These are phyloP conservation scores for Teratosphaeria pseudoeucalypti DNA, from an alignment of 2,329 filamentous ascomycete species.

Conservation along the genomic window DNA sequence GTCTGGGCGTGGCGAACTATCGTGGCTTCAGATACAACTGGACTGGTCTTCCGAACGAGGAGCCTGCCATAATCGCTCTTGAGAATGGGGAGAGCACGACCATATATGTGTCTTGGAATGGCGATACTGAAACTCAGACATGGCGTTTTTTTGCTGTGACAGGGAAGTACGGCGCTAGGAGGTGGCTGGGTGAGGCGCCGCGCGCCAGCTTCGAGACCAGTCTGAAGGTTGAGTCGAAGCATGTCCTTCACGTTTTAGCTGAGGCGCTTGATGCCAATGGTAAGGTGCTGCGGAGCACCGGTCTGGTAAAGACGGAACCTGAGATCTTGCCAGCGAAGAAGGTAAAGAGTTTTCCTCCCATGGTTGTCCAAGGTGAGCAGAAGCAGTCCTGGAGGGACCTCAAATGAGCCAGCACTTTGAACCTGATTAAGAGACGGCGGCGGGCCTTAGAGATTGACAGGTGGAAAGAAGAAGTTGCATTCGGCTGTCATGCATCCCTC, in stretches of 20 bases:
- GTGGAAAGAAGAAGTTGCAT: background rate
- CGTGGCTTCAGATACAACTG: slow-evolving; percentile 37
- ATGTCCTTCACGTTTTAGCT: background rate
- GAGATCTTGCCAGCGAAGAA: background rate
- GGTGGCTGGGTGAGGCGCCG: background rate
- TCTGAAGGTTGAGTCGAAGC: background rate
- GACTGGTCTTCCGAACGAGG: slow-evolving; percentile 32
- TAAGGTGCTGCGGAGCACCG: background rate
- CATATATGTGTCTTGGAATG: slow-evolving; percentile 43
- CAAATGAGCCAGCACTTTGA: background rate
- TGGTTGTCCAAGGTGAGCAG: background rate
- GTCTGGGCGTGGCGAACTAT: slow-evolving; percentile 35
- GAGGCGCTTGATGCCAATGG: background rate
- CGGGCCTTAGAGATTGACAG: background rate
- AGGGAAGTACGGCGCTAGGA: background rate
- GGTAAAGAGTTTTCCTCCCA: background rate
- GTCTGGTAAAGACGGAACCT: background rate
- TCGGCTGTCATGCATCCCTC: too few species aligned
- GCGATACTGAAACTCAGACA: slow-evolving; percentile 31
- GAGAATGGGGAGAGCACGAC: slow-evolving; percentile 15
- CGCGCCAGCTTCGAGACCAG: background rate
- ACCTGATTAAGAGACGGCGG: background rate
- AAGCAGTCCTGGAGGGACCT: background rate
- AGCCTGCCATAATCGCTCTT: slow-evolving; percentile 25
- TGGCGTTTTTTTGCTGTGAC: slow-evolving; percentile 37